Evolutionary conservation across 129 eudicot genomes (phyloP), one percentile per base, ranked within the genome.

Genomic region (Mikania micrantha): DNA sequence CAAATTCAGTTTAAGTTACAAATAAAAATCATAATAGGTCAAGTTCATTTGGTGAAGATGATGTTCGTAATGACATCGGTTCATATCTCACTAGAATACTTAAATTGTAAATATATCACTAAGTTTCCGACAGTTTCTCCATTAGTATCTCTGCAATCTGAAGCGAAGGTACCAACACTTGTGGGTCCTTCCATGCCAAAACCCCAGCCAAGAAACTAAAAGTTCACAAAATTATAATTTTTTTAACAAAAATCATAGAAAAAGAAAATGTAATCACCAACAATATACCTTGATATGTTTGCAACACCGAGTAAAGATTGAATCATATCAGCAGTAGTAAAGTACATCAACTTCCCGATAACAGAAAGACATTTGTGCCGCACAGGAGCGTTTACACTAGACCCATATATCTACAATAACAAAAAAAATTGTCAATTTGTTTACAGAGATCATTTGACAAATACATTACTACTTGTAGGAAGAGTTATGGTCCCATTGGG

Each of bases 351-450:
- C 70, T 94, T 94, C 58, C 97, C 96, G 7, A 94, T 90, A 57
- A 83, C 99, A 4, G 97, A 90, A 27, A 94, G 97, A 24, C 99
- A 94, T 67, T 94, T 94, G 80, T 94, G 93, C 57, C 99, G 97
- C 20, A 94, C 99, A 28, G 99, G 97, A 41, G 93, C 85, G 76
- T 85, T 94, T 52, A 90, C 99, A 73, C 99, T 94, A 50, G 99
- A 94, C 34, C 94, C 99, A 41, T 94, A 90, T 39, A 94, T 82
- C 99, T 94, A 80, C 68, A 53, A 11, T n/a, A 47, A 10, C 10
- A 47, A 5, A 35, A 69, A 4, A 25, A 85, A 47, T 22, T 16
- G 59, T 16, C 10, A 60, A 31, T 48, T 36, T 62, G 58, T 29
- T 38, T 56, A 7, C 61, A 52, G n/a, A n/a, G 97, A 73, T 15